Evolutionary conservation across 148 eudicot species (phyloP).

Genomic region (Cornus florida): DNA sequence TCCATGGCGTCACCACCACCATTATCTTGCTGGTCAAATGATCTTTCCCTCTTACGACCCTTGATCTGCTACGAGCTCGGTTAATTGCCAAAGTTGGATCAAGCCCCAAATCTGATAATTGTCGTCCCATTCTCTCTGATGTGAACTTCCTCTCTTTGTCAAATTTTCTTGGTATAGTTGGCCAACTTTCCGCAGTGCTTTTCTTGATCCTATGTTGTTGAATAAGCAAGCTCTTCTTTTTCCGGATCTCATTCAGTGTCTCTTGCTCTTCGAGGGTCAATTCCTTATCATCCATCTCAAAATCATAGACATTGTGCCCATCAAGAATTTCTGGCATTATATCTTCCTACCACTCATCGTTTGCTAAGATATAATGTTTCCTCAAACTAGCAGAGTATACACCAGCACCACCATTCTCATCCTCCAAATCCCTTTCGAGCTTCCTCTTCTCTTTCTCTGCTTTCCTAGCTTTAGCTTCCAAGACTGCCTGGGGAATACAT

Average conservation of each 20-base stretch:
- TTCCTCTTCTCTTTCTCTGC: conserved; percentile 27
- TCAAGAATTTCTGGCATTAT: conserved; percentile 47
- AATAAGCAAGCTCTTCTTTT: conserved; percentile 52
- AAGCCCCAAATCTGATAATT: conserved; percentile 51
- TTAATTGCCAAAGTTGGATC: conserved; percentile 60
- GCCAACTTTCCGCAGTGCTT: conserved; percentile 60
- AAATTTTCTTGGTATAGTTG: conserved; percentile 66
- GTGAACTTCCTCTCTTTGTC: conserved; percentile 61
- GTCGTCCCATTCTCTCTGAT: conserved; percentile 72
- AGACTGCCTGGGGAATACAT: conserved; percentile 40
- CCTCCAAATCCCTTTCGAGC: conserved; percentile 43
- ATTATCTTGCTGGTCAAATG: conserved; percentile 21
- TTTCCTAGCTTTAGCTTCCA: conserved; percentile 45
- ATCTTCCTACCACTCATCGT: conserved; percentile 52
- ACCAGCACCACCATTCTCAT: conserved; percentile 56
- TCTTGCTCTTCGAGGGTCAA: conserved; percentile 34
- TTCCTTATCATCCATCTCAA: conserved; percentile 43
- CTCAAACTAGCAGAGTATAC: conserved; percentile 46
- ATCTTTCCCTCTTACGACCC: conserved; percentile 80
- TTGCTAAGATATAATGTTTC: conserved; percentile 43
- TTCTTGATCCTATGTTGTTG: conserved; percentile 71
- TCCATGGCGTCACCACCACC: conserved; percentile 48
- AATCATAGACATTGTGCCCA: conserved; percentile 51
- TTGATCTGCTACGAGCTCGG: conserved; percentile 71
- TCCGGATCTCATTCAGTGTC: conserved; percentile 39